phyloP scores from a whole-genome alignment of 768 basidiomycete genomes.

The Lactarius akahatsu region DNA sequence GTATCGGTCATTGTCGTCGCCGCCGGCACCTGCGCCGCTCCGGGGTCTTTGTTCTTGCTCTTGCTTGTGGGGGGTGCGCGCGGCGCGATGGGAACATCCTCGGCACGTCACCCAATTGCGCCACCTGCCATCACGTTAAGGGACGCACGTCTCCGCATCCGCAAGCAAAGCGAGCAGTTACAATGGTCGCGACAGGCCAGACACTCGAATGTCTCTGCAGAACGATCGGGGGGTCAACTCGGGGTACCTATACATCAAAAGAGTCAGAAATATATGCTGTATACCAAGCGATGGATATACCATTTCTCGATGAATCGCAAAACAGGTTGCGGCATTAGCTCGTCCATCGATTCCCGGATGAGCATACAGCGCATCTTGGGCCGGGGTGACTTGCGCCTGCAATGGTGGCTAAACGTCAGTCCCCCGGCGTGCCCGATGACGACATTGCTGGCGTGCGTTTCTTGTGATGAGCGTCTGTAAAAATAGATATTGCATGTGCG shows the following conservation, averaged over 20 bases:
- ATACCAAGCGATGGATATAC: no score
- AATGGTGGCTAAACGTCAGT: constrained; percentile 21
- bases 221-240: neutral
- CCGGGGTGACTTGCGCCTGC: constrained; percentile 10
- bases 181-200: constrained; percentile 45
- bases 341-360: neutral
- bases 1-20: no score
- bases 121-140: constrained; percentile 30
- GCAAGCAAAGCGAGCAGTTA: constrained; percentile 48
- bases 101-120: constrained; percentile 9
- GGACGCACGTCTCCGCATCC: constrained; percentile 50
- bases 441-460: neutral
- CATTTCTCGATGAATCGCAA: neutral
- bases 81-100: neutral
- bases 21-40: neutral
- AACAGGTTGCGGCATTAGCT: constrained; percentile 11
- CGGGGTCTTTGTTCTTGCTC: no score
- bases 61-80: no score
- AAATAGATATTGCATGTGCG: no score
- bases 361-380: constrained; percentile 21
- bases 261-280: no score
- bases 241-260: no score
- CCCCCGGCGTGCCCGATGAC: no score
- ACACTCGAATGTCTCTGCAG: constrained; percentile 33
- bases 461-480: neutral